Percentiles rank a stretch among this genome's conserved stretches.
phyloP scores from a whole-genome alignment of 176 grass and related monocot genomes.

The Chrysopogon serrulatus region DNA sequence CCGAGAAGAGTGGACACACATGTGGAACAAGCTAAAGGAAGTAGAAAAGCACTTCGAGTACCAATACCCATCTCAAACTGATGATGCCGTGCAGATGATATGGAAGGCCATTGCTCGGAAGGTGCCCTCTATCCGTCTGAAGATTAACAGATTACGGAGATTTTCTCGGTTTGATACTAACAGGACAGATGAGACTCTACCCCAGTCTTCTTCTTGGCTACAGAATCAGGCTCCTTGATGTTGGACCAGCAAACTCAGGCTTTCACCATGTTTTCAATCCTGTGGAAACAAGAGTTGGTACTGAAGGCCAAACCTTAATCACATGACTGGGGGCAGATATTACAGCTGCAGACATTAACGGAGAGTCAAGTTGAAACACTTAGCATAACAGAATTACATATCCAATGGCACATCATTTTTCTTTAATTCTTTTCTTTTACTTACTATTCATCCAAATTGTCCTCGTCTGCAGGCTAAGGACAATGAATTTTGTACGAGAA shows the following conservation, averaged over 20 bases:
- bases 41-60: conserved; percentile 59
- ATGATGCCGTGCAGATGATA: conserved; percentile 74
- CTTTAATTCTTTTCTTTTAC: neutral
- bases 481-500: conserved; percentile 41
- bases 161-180: conserved; percentile 46
- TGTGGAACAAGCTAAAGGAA: conserved; percentile 64
- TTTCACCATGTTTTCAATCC: neutral
- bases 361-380: conserved; percentile 18
- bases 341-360: conserved; percentile 1
- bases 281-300: neutral
- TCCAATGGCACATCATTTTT: conserved; percentile 1
- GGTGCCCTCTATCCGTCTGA: conserved; percentile 49
- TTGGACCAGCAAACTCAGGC: conserved; percentile 1
- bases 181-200: conserved; percentile 9
- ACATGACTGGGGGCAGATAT: neutral
- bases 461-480: conserved; percentile 16
- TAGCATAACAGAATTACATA: conserved; percentile 16
- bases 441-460: neutral
- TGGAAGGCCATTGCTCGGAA: conserved; percentile 69
- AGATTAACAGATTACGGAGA: conserved; percentile 47
- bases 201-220: conserved; percentile 39
- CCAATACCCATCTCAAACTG: conserved; percentile 47
- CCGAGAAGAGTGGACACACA: conserved; percentile 49
- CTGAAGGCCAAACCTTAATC: neutral
- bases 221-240: conserved; percentile 22